A percentile compares a stretch with the other conserved stretches of the same genome.
Evolutionary conservation across 441 rosid genomes (phyloP).

Genomic region (Erodium texanum): DNA sequence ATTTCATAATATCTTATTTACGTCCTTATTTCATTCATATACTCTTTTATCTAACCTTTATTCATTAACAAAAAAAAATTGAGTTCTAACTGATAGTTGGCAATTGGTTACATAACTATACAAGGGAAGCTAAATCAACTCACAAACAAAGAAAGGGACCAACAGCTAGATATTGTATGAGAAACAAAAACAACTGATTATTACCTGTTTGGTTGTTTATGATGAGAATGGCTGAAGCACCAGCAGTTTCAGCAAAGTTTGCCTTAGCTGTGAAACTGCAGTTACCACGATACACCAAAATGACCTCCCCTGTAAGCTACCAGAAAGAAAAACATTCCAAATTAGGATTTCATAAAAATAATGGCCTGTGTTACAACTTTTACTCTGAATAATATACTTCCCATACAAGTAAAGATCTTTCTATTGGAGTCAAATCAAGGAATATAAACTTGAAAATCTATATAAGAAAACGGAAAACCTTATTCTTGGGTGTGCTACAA

Average conservation of each 20-base stretch:
- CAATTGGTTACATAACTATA: background rate
- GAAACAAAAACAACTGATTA: background rate
- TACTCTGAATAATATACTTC: background rate
- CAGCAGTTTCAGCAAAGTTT: conserved; percentile 41
- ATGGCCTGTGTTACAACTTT: background rate
- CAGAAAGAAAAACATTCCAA: conserved; percentile 15
- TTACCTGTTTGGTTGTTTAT: conserved; percentile 46
- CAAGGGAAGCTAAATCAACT: background rate
- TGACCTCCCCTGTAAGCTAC: conserved; percentile 47
- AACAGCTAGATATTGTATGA: conserved; percentile 4
- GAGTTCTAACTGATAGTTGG: background rate
- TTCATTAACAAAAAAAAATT: background rate
- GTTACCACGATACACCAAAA: conserved; percentile 51
- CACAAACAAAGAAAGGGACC: background rate
- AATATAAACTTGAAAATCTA: background rate
- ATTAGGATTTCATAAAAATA: conserved; percentile 11
- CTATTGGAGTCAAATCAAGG: conserved; percentile 8
- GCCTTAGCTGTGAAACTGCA: conserved; percentile 56
- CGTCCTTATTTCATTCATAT: background rate
- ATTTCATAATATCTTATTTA: background rate
- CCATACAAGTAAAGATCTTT: background rate
- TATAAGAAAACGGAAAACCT: conserved; percentile 39
- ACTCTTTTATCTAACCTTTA: background rate
- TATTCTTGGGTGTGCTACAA: conserved; percentile 31
- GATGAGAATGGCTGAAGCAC: conserved; percentile 51